These are phyloP conservation scores for Pichia sp. DNA, from an alignment of 1,139 yeast genomes.

Conservation along the genomic window DNA sequence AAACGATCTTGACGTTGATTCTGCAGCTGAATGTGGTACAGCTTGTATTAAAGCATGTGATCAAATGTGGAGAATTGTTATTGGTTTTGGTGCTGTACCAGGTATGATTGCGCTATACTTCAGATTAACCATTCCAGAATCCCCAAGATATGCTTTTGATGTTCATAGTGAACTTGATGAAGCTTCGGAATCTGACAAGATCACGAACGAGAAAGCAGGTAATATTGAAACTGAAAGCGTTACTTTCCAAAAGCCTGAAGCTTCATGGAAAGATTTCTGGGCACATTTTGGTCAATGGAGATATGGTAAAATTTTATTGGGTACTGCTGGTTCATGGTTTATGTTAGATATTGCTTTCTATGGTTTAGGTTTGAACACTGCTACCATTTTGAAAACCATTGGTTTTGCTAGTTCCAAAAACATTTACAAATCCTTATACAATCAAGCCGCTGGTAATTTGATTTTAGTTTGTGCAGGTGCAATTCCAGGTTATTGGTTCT, in stretches of 20 bases:
- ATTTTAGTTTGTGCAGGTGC: slow-evolving; percentile 88
- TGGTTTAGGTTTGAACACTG: slow-evolving; percentile 76
- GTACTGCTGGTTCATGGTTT: slow-evolving; percentile 98
- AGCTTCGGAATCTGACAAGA: slow-evolving; percentile 39
- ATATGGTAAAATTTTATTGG: slow-evolving; percentile 74
- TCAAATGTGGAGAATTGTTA: slow-evolving; percentile 87
- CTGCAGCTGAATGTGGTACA: slow-evolving; percentile 48
- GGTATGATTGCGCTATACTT: slow-evolving; percentile 76
- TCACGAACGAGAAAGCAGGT: slow-evolving; percentile 37
- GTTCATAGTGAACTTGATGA: slow-evolving; percentile 54
- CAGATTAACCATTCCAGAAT: slow-evolving; percentile 89
- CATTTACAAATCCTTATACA: slow-evolving; percentile 57
- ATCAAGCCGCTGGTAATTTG: slow-evolving; percentile 81
- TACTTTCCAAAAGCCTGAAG: slow-evolving; percentile 36
- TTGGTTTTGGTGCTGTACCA: slow-evolving; percentile 88
- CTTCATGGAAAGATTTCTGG: slow-evolving; percentile 52
- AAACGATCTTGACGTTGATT: slow-evolving; percentile 41
- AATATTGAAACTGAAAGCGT: slow-evolving; percentile 25
- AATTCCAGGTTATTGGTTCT: slow-evolving; percentile 82
- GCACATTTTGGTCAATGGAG: slow-evolving; percentile 81
- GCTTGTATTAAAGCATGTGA: slow-evolving; percentile 68
- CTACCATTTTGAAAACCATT: slow-evolving; percentile 75
- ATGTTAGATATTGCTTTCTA: slow-evolving; percentile 92
- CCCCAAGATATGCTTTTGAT: slow-evolving; percentile 82
- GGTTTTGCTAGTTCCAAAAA: slow-evolving; percentile 63